Conservation (phyloP, 495 filamentous ascomycete genomes). For the Trichoderma parareesei region DNA sequence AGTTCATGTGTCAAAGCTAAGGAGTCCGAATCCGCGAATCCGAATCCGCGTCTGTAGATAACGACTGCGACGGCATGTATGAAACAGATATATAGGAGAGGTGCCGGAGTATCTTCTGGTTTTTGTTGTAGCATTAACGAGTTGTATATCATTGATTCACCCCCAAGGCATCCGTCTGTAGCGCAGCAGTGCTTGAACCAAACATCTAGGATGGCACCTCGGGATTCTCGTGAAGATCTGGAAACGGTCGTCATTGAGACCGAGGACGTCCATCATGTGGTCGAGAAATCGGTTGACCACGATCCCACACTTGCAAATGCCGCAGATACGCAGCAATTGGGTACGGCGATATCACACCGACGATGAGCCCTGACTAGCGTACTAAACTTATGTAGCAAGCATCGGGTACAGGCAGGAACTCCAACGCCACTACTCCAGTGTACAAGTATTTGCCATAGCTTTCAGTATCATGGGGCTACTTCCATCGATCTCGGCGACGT, state of each 20-base stretch:
- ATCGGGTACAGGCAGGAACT: constrained; percentile 68
- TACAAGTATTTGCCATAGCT: constrained; percentile 63
- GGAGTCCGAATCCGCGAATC: too few species aligned
- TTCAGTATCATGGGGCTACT: constrained; percentile 68
- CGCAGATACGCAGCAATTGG: not conserved
- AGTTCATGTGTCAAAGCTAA: too few species aligned
- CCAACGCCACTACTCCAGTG: constrained; percentile 54
- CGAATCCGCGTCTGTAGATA: too few species aligned
- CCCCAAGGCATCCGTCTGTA: too few species aligned
- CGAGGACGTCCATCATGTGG: not conserved
- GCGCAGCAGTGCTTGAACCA: not conserved
- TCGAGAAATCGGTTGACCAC: not conserved
- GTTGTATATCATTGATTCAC: too few species aligned
- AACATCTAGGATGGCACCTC: not conserved
- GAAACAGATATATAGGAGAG: too few species aligned
- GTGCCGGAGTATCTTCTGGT: too few species aligned
- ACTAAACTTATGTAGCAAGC: constrained; percentile 27
- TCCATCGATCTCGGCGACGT: constrained; percentile 60
- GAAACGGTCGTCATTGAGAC: not conserved
- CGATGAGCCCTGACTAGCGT: not conserved
- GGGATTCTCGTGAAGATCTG: not conserved
- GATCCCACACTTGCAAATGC: not conserved
- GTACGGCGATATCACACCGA: not conserved
- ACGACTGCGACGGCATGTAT: too few species aligned
- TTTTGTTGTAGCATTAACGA: too few species aligned